phyloP scores from a whole-genome alignment of 2,329 filamentous ascomycete genomes.

The Pezicula carpinea region DNA sequence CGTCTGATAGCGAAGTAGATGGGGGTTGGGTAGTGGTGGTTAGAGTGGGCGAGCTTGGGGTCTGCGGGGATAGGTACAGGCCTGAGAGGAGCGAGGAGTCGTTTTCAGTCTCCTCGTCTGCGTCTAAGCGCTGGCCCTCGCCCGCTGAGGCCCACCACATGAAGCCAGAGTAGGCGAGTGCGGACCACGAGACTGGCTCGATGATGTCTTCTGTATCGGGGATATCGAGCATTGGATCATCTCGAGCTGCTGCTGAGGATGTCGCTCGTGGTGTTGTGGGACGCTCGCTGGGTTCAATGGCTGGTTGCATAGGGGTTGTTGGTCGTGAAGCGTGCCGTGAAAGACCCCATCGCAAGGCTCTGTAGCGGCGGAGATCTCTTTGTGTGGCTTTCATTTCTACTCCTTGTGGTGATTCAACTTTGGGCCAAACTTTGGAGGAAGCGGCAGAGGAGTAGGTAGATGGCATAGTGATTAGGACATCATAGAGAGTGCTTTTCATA shows the following conservation, averaged over 20 bases:
- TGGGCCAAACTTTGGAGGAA: constrained; percentile 66
- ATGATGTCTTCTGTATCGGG: constrained; percentile 48
- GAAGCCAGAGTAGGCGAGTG: constrained; percentile 75
- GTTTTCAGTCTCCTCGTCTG: constrained; percentile 54
- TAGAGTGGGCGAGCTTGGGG: constrained; percentile 24
- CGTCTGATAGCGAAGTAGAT: constrained; percentile 3
- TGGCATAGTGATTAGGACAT: constrained; percentile 82
- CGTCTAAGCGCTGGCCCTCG: constrained; percentile 56
- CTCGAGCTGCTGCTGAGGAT: constrained; percentile 21
- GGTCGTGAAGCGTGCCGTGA: constrained; percentile 30
- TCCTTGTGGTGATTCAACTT: constrained; percentile 62
- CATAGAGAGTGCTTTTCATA: constrained; percentile 82
- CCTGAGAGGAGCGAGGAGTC: constrained; percentile 54
- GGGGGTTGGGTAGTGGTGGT: constrained; percentile 33
- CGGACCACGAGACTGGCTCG: constrained; percentile 64
- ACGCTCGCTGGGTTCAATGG: constrained; percentile 1
- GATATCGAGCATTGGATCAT: constrained; percentile 39
- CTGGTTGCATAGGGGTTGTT: constrained; percentile 10
- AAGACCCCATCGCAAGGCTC: constrained; percentile 61
- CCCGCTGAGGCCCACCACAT: constrained; percentile 89
- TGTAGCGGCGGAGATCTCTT: constrained; percentile 79
- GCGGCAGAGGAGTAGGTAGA: constrained; percentile 53
- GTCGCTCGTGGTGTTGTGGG: constrained; percentile 19
- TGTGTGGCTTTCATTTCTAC: constrained; percentile 77
- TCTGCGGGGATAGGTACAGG: constrained; percentile 31